phyloP scores from a whole-genome alignment of 257 asterid genomes.

The Salvia miltiorrhiza region DNA sequence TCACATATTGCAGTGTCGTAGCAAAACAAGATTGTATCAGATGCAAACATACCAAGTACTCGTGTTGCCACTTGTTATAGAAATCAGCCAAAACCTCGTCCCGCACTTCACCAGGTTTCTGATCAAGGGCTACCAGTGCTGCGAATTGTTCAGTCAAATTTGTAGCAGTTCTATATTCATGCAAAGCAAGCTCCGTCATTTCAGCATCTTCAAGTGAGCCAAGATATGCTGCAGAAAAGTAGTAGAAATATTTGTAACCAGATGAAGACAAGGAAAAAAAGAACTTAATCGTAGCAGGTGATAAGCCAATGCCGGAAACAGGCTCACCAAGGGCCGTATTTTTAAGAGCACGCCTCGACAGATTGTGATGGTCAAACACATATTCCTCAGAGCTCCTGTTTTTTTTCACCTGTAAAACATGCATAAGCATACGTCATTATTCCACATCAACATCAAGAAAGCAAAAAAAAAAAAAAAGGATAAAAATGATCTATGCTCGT shows the following conservation, averaged over 20 bases:
- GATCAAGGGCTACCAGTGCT: slow-evolving; percentile 80
- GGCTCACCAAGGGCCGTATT: slow-evolving; percentile 65
- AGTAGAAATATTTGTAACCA: neutral
- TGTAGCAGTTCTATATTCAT: slow-evolving; percentile 73
- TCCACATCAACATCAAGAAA: neutral
- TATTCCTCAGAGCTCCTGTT: slow-evolving; percentile 61
- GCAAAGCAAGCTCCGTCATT: slow-evolving; percentile 58
- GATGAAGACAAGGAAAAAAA: neutral
- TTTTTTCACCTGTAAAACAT: slow-evolving; percentile 38
- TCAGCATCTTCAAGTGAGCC: slow-evolving; percentile 65
- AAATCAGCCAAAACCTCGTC: slow-evolving; percentile 84
- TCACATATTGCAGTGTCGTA: neutral
- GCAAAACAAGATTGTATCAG: neutral
- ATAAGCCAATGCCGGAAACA: neutral
- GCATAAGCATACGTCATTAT: neutral
- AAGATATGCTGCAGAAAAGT: slow-evolving; percentile 56
- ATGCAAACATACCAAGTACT: slow-evolving; percentile 64
- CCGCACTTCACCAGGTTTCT: slow-evolving; percentile 64
- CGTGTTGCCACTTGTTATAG: slow-evolving; percentile 81
- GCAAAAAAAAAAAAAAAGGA: neutral
- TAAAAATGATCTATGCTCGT: neutral
- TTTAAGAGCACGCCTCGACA: slow-evolving; percentile 84
- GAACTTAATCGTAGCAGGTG: neutral
- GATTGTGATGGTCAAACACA: slow-evolving; percentile 55
- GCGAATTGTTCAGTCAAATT: slow-evolving; percentile 93